Conservation (phyloP, 495 filamentous ascomycete species). For the Xylaria nigripes region DNA sequence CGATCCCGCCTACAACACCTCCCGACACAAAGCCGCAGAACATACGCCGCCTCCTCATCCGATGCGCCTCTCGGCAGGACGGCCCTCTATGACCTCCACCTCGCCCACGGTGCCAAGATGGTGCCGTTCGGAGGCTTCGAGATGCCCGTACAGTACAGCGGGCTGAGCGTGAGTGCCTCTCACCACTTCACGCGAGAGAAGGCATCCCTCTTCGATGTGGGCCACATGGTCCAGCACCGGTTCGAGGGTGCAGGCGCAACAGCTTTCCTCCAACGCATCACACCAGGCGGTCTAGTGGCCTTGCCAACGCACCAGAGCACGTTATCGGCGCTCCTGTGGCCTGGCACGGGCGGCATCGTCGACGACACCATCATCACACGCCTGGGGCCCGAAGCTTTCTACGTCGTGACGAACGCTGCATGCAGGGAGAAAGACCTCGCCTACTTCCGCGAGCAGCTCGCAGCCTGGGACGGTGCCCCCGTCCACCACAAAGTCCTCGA, state of each 20-base stretch:
- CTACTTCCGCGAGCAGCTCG: slow-evolving; percentile 61
- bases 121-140: slow-evolving; percentile 90
- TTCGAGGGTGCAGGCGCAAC: slow-evolving; percentile 72
- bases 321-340: slow-evolving; percentile 71
- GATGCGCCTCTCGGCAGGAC: slow-evolving; percentile 51
- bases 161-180: slow-evolving; percentile 64
- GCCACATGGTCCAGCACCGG: slow-evolving; percentile 62
- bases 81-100: slow-evolving; percentile 75
- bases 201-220: slow-evolving; percentile 83
- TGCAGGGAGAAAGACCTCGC: slow-evolving; percentile 77
- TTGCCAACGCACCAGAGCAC: slow-evolving; percentile 51
- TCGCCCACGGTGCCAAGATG: slow-evolving; percentile 78
- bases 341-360: slow-evolving; percentile 76
- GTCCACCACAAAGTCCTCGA: slow-evolving; percentile 41
- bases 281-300: slow-evolving; percentile 55
- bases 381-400: slow-evolving; percentile 61
- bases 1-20: background rate
- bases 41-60: slow-evolving; percentile 25
- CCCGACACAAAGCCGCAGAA: slow-evolving; percentile 9
- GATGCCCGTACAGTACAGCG: slow-evolving; percentile 86
- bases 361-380: slow-evolving; percentile 88
- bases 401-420: slow-evolving; percentile 93
- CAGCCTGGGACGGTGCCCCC: slow-evolving; percentile 46
- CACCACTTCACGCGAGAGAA: slow-evolving; percentile 83
- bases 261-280: slow-evolving; percentile 69